Evolutionary conservation across 805 yeast species (phyloP), one percentile per base, ranked within the genome.

Genomic region (Wickerhamomyces ciferrii): DNA sequence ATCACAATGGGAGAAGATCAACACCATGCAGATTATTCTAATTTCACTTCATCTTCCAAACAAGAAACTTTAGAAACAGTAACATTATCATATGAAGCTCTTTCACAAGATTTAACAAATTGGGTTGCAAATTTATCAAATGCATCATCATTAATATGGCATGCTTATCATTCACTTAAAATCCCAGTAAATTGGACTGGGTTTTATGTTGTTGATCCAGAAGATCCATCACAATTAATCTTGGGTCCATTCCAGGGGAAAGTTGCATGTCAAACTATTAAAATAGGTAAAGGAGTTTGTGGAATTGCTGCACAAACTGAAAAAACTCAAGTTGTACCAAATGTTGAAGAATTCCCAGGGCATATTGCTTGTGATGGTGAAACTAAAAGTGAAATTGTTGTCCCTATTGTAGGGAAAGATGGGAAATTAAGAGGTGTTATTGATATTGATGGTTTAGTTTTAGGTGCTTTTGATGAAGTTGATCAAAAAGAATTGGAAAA

Each of bases 361-460:
- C 98, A 92, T 61, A 94, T 92, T 53, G 98, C 98, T 0, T 92
- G 99, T 67, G 99, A 94, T 67, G 96, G 96, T 0, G 96, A 83
- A 48, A 92, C 98, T 0, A 76, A 84, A 52, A 86, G 96, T 62
- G 99, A 92, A 61, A 86, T 92, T 27, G 98, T 94, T 19, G 91
- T 92, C 2, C 98, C 98, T 0, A 78, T 91, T 7, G 57, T 80
- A 0, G 61, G 61, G 24, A 58, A 64, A 13, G 58, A 60, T 4
- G 76, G 73, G 2, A 57, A 57, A 15, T 67, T 81, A 1, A 56
- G 77, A 18, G 98, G 94, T 6, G 97, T 92, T 5, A 71, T 92
- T 43, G 98, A 94, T 61, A 75, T 92, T 36, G 99, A 92, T 62
- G 87, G 96, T 61, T 63, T 81, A 45, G 77, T 68, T 11, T 61